Percentiles rank a stretch among this genome's conserved stretches.
phyloP scores from a whole-genome alignment of 1,284 basidiomycete species.

The Malassezia sympodialis region DNA sequence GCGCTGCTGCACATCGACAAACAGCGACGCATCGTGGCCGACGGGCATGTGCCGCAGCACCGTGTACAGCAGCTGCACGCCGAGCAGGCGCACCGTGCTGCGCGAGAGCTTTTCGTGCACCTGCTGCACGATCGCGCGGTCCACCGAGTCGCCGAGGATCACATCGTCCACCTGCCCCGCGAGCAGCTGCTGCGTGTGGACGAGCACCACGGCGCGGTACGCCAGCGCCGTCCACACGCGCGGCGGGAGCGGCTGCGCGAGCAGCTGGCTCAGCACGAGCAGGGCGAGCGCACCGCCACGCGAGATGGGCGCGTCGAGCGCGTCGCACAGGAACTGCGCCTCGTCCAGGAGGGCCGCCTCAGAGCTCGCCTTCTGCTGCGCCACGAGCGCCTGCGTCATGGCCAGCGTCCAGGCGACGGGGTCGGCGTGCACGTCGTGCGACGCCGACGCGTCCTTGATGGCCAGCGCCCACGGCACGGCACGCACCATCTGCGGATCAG shows the following conservation, averaged over 20 bases:
- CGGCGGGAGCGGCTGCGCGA: neutral
- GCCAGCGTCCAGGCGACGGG: neutral
- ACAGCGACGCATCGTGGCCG: slow-evolving; percentile 7
- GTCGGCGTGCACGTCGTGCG: neutral
- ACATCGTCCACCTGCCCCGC: slow-evolving; percentile 6
- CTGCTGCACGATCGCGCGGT: neutral
- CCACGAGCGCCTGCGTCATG: neutral
- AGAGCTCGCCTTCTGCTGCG: neutral
- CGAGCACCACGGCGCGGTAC: neutral
- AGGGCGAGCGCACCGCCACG: slow-evolving; percentile 10
- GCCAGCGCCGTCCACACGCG: slow-evolving; percentile 4
- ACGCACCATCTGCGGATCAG: neutral
- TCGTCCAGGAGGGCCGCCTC: neutral
- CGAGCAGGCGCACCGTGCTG: slow-evolving; percentile 2
- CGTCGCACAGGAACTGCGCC: neutral
- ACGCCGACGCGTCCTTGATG: neutral
- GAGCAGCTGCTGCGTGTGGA: slow-evolving; percentile 9
- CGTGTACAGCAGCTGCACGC: slow-evolving; percentile 7
- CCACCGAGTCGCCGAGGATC: neutral
- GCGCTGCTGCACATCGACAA: slow-evolving; percentile 14
- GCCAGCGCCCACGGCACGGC: neutral
- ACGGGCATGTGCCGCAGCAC: slow-evolving; percentile 7
- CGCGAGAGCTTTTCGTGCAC: slow-evolving; percentile 8
- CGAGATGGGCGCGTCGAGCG: neutral
- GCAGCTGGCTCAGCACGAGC: slow-evolving; percentile 11